Conservation (phyloP, 768 basidiomycete species). For the Trichaptum fuscoviolaceum region DNA sequence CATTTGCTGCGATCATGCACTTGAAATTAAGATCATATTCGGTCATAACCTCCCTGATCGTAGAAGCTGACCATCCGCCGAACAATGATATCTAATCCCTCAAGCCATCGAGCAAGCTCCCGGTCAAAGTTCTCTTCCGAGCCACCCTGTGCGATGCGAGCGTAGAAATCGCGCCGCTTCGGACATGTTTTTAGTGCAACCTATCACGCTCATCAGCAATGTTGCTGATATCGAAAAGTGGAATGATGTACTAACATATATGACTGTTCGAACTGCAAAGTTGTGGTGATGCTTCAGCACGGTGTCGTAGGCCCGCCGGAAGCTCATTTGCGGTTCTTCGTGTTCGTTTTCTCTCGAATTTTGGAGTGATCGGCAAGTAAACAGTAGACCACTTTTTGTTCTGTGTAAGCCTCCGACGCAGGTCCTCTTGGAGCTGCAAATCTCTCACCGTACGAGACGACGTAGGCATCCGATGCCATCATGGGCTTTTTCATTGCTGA, state of each 20-base stretch:
- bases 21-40: conserved; percentile 29
- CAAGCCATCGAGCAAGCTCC: conserved; percentile 57
- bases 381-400: conserved; percentile 51
- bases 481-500: conserved; percentile 29
- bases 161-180: conserved; percentile 55
- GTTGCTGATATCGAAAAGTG: conserved; percentile 16
- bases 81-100: conserved; percentile 49
- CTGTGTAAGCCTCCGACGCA: not conserved
- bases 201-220: conserved; percentile 37
- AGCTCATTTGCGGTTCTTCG: conserved; percentile 59
- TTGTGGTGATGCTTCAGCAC: conserved; percentile 63
- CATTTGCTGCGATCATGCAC: not conserved
- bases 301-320: conserved; percentile 65
- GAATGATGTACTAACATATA: conserved; percentile 47
- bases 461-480: conserved; percentile 59
- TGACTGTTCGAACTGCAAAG: conserved; percentile 60
- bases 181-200: conserved; percentile 49
- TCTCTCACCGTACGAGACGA: conserved; percentile 55
- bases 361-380: conserved; percentile 64
- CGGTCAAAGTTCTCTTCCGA: conserved; percentile 47
- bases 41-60: conserved; percentile 51
- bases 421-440: conserved; percentile 8
- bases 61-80: conserved; percentile 47
- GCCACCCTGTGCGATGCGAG: conserved; percentile 54
- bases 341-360: conserved; percentile 52